Conservation (phyloP, 768 basidiomycete genomes). For the Pleurotus ostreatus region DNA sequence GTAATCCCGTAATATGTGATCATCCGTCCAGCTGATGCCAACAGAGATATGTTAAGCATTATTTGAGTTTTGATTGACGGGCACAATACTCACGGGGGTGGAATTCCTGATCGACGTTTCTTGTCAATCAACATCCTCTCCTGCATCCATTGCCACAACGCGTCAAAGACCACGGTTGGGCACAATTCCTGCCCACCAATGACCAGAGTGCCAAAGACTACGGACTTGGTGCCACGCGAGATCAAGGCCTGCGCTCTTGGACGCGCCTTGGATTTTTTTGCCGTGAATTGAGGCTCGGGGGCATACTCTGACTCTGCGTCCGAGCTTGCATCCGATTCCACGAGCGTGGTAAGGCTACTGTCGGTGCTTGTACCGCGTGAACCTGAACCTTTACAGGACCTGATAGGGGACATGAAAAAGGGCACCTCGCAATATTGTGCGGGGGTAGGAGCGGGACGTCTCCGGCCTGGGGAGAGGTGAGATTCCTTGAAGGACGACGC, state of each 20-base stretch:
- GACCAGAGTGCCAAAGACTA: slow-evolving; percentile 19
- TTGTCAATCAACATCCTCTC: slow-evolving; percentile 58
- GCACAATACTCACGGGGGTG: slow-evolving; percentile 42
- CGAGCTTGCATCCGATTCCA: background rate
- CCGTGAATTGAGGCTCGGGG: background rate
- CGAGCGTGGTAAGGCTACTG: background rate
- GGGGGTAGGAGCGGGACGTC: no score
- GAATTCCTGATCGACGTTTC: slow-evolving; percentile 42
- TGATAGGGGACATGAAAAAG: no score
- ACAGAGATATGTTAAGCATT: background rate
- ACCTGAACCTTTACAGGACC: background rate
- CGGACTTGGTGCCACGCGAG: slow-evolving; percentile 1
- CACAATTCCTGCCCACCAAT: slow-evolving; percentile 34
- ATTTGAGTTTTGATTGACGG: slow-evolving; percentile 1
- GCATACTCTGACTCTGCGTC: background rate
- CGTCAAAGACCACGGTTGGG: slow-evolving; percentile 54
- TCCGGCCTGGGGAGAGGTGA: no score
- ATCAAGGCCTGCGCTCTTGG: background rate
- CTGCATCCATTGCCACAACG: slow-evolving; percentile 55
- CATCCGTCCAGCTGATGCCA: slow-evolving; percentile 61
- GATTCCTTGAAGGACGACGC: no score
- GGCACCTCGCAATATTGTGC: no score
- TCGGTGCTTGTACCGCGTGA: background rate
- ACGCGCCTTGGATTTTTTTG: background rate
- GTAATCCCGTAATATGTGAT: slow-evolving; percentile 49